Conservation (phyloP, 164 flowering plant species). For the Echeveria elegans region DNA sequence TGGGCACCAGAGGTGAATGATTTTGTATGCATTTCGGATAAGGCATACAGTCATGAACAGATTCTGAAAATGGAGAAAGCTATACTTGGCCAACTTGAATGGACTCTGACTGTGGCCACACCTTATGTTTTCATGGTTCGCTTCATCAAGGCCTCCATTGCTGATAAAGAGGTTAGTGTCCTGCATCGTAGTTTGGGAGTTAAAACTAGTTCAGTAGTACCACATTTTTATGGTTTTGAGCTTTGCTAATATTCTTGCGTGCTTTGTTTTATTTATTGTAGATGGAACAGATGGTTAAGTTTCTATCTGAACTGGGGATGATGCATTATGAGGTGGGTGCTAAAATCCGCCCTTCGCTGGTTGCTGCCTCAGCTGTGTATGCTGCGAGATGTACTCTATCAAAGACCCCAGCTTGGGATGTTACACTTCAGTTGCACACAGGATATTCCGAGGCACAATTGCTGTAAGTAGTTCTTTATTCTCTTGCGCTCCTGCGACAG, state of each 20-base stretch:
- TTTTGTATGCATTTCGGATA: conserved; percentile 47
- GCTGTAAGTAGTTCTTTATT: conserved; percentile 10
- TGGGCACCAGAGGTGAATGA: conserved; percentile 86
- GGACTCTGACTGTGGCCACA: conserved; percentile 30
- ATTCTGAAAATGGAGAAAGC: too few species aligned
- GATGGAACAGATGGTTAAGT: conserved; percentile 42
- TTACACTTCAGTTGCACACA: conserved; percentile 48
- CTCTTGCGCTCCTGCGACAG: conserved; percentile 10
- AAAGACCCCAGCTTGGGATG: conserved; percentile 45
- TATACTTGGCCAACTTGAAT: conserved; percentile 36
- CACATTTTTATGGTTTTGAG: background rate
- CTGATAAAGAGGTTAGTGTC: too few species aligned
- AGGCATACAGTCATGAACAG: conserved; percentile 37
- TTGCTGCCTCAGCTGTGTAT: conserved; percentile 65
- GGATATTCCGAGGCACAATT: conserved; percentile 47
- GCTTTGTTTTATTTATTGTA: conserved; percentile 10
- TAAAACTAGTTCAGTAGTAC: too few species aligned
- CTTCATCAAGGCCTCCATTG: too few species aligned
- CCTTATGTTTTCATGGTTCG: background rate
- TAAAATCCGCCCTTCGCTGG: conserved; percentile 25
- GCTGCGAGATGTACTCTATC: conserved; percentile 45
- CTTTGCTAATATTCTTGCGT: background rate
- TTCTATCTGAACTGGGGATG: conserved; percentile 47
- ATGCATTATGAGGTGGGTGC: conserved; percentile 23
- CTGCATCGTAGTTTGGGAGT: too few species aligned